Evolutionary conservation across 352 stramenopile species (phyloP), one percentile per base, ranked within the genome.

Genomic region (Pythium dissotocum): DNA sequence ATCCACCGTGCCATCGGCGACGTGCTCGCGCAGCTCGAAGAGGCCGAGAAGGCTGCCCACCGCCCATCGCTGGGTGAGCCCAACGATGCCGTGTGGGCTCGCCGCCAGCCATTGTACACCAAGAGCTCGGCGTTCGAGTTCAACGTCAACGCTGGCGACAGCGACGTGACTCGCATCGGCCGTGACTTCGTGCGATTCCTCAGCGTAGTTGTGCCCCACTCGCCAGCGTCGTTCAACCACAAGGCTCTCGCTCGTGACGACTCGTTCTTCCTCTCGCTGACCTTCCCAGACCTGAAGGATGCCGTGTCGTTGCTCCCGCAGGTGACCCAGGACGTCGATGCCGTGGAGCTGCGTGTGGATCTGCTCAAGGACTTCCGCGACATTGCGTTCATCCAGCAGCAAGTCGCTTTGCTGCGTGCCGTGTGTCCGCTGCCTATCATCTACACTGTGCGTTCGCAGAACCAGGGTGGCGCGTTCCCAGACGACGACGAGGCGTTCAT

Each of bases 271-370:
- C 54, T 94, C 44, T 92, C 84, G 38, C 73, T 93, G 46, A 94
- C 87, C 44, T 93, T 90, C 66, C 70, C 77, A 14, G 79, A 93
- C 32, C 66, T 91, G 49, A 71, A 72, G 32, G 82, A 81, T 21
- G 77, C 83, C 38, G 72, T 76, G 1, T 51, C 72, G 28, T 67
- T 88, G 53, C 76, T 93, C 24, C 62, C 62, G 13, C 68, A 87
- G 32, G 87, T 93, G 57, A 78, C 77, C 2, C 65, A 76, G 52
- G 96, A 97, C 65, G 93, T 97, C 6, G 94, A 99, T 85, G 95
- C 94, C 4, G 87, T 99, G 51, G 97, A 99, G 77, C 89, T 99
- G 62, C 93, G 97, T 51, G 94, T 98, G 10, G 97, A 99, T 80
- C 76, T 98, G 67, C 78, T 99, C 13, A 67, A 82, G 57, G 67